Evolutionary conservation across 1,139 yeast species (phyloP), one percentile per base, ranked within the genome.

Genomic region (Yamadazyma aaseri): DNA sequence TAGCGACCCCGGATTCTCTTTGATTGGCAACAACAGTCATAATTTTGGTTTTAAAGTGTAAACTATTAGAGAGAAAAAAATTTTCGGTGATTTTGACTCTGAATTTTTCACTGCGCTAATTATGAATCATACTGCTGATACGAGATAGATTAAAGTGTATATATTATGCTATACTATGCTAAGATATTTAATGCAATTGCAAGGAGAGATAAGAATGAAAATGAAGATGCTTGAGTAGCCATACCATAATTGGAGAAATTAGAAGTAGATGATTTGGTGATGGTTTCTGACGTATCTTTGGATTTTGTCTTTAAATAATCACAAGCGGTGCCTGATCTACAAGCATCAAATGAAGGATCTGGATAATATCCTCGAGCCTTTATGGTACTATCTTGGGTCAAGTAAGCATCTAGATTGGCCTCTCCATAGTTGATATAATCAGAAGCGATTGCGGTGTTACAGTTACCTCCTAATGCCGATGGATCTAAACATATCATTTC

Each of bases 1-100:
- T 81, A 53, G 99, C 96, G 35, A 72, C 49, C 38, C 87, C 97
- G 31, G 95, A 81, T 66, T 89, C 95, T 65, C 86, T 87, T 58
- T 89, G 96, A 26, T 67, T 55, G 37, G 71, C 53, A 31, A 68
- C 56, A 37, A 73, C 61, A 35, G 78, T 76, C 34, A 83, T 74
- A 81, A 75, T n/a, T n/a, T 76, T 35, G 21, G 21, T 6, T 18
- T 18, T 18, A 9, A 9, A 18, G 21, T 9, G 17, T 23, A 28
- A 23, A 28, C 20, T 3, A 14, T 26, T 17, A 20, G n/a, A n/a
- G n/a, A n/a, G n/a, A n/a, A n/a, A n/a, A n/a, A n/a, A n/a, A n/a
- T n/a, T n/a, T n/a, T n/a, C n/a, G n/a, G n/a, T n/a, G n/a, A n/a
- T n/a, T n/a, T n/a, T n/a, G n/a, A n/a, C n/a, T n/a, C n/a, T n/a